A percentile compares a stretch with the other conserved stretches of the same genome.
These are phyloP conservation scores for Eucalyptus melliodora DNA, from an alignment of 345 rosid species.

Conservation along the genomic window DNA sequence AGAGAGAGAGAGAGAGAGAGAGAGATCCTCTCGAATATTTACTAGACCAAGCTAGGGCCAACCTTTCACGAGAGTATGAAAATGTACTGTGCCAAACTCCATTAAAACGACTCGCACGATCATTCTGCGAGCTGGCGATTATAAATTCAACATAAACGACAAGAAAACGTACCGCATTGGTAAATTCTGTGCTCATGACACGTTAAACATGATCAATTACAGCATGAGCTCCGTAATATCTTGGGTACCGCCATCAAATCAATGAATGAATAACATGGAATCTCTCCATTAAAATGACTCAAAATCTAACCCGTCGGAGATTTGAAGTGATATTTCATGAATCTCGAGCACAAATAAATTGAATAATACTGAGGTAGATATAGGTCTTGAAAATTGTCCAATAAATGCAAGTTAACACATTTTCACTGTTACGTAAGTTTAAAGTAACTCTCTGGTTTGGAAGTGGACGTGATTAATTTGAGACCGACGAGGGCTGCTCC, in stretches of 20 bases:
- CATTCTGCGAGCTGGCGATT: not conserved
- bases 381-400: not conserved
- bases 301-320: not conserved
- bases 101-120: not conserved
- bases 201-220: not conserved
- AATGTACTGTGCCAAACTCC: not conserved
- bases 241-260: not conserved
- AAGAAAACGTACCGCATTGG: not conserved
- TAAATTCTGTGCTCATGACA: not conserved
- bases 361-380: not conserved
- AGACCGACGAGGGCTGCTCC: not conserved
- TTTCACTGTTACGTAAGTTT: not conserved
- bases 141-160: not conserved
- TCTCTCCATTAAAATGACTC: not conserved
- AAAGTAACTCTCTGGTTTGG: not conserved
- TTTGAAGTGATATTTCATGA: not conserved
- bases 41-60: not conserved
- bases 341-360: not conserved
- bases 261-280: not conserved
- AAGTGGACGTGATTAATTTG: not conserved
- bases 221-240: not conserved
- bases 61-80: not conserved
- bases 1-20: not conserved
- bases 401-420: not conserved
- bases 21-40: not conserved